Percentiles rank a stretch among this genome's conserved stretches.
Conservation (phyloP, 148 eudicot genomes). For the Chenopodium quinoa region DNA sequence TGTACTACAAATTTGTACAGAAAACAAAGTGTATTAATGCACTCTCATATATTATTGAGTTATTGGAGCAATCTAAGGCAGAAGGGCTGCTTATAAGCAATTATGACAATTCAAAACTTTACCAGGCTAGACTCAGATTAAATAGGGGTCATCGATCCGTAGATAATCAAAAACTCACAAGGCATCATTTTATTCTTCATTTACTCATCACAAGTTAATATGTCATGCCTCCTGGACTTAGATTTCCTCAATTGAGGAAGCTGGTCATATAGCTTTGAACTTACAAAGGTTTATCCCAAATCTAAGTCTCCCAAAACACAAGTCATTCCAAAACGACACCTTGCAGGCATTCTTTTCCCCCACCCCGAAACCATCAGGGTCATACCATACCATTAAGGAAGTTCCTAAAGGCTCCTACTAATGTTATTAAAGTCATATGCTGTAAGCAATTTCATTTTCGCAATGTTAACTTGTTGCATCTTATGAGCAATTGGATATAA, state of each 20-base stretch:
- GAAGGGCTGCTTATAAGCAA: no score
- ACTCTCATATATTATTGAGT: no score
- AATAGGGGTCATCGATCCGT: not conserved
- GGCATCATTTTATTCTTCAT: not conserved
- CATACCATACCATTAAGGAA: not conserved
- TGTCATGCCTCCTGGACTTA: not conserved
- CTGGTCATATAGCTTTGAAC: not conserved
- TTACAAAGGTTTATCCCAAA: not conserved
- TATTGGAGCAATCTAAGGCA: no score
- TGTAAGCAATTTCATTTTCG: no score
- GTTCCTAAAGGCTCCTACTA: not conserved
- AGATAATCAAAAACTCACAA: not conserved
- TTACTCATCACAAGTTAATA: not conserved
- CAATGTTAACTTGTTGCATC: not conserved
- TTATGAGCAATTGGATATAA: not conserved
- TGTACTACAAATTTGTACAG: no score
- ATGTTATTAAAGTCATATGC: no score
- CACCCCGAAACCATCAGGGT: not conserved
- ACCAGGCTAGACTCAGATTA: not conserved
- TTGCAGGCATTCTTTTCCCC: not conserved
- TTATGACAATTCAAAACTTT: not conserved
- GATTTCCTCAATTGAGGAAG: not conserved
- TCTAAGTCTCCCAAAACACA: not conserved
- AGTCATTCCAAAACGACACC: not conserved
- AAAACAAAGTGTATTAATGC: no score